Conservation (phyloP, 805 yeast genomes). For the Hanseniaspora lachancei region DNA sequence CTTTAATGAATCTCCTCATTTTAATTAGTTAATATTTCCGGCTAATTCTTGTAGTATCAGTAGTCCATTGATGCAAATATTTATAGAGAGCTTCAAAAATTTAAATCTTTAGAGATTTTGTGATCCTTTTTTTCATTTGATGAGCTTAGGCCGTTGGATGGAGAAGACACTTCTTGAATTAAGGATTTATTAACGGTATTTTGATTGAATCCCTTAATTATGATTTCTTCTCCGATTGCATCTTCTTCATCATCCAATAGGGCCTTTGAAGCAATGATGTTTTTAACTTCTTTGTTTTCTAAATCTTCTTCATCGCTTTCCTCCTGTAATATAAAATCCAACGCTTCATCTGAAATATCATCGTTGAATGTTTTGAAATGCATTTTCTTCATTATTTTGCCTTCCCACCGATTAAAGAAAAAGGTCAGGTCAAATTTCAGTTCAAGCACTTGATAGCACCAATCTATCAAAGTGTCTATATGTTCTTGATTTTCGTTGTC, state of each 20-base stretch:
- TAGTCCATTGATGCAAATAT: background rate
- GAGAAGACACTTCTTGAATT: constrained; percentile 1
- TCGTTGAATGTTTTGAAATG: constrained; percentile 6
- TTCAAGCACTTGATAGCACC: constrained; percentile 11
- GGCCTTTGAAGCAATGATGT: constrained; percentile 6
- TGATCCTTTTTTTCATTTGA: background rate
- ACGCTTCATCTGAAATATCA: background rate
- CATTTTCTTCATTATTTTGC: constrained; percentile 7
- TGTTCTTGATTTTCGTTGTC: background rate
- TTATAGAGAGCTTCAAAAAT: background rate
- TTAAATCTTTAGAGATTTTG: background rate
- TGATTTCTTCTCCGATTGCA: constrained; percentile 1
- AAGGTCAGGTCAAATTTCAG: constrained; percentile 7
- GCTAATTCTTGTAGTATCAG: no score
- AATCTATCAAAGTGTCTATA: background rate
- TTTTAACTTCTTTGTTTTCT: constrained; percentile 4
- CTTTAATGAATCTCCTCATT: no score
- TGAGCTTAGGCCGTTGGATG: no score
- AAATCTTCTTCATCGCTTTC: constrained; percentile 1
- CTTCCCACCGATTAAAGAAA: constrained; percentile 13
- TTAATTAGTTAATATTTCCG: no score
- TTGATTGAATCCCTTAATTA: constrained; percentile 1
- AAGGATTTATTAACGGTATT: background rate
- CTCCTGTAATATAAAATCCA: constrained; percentile 3
- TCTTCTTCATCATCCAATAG: constrained; percentile 8